Percentiles rank a stretch among this genome's conserved stretches.
Evolutionary conservation across 83 land plant genomes (phyloP).

Genomic region (Thuja plicata): DNA sequence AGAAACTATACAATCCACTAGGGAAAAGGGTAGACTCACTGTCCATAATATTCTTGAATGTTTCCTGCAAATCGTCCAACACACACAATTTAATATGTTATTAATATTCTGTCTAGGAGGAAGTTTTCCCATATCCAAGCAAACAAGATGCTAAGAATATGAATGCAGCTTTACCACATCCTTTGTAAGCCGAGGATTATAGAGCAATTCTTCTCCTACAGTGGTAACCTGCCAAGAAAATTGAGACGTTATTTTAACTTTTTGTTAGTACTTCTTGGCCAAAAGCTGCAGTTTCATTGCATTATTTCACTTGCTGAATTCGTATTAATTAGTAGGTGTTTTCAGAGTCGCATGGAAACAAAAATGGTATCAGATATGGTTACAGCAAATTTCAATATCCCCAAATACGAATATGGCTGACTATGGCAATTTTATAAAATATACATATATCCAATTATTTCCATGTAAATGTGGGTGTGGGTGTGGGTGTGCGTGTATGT

Average conservation of each 20-base stretch:
- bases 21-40: slow-evolving; percentile 53
- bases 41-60: slow-evolving; percentile 76
- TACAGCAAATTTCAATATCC: too few species aligned
- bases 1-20: neutral
- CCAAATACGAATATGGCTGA: too few species aligned
- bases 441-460: too few species aligned
- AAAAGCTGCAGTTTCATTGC: neutral
- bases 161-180: slow-evolving; percentile 52
- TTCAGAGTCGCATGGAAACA: too few species aligned
- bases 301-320: neutral
- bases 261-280: neutral
- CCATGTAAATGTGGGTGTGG: too few species aligned
- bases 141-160: neutral
- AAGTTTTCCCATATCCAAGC: neutral
- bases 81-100: neutral
- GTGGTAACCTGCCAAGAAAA: slow-evolving; percentile 72
- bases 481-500: too few species aligned
- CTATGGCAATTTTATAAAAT: too few species aligned
- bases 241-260: neutral
- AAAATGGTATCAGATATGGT: too few species aligned
- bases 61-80: slow-evolving; percentile 45
- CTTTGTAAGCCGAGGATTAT: slow-evolving; percentile 86
- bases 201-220: slow-evolving; percentile 80
- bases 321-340: neutral
- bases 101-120: neutral